Conservation (phyloP, 495 filamentous ascomycete genomes). For the Umbilicaria muhlenbergii region DNA sequence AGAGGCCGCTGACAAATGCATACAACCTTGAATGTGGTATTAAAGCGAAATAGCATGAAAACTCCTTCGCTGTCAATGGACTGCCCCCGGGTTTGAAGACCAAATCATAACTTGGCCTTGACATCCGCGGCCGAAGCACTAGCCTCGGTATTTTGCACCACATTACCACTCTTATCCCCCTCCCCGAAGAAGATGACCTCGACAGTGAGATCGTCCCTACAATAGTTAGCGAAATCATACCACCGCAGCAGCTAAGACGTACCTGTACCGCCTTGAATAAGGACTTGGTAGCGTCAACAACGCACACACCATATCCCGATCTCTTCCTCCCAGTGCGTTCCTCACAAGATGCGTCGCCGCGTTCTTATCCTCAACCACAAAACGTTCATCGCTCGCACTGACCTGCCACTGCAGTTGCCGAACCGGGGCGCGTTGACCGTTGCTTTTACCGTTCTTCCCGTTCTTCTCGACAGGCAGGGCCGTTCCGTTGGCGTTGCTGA, state of each 20-base stretch:
- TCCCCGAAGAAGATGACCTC: constrained; percentile 98
- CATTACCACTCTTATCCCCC: constrained; percentile 52
- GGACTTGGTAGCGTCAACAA: constrained; percentile 83
- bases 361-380: constrained; percentile 91
- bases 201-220: constrained; percentile 84
- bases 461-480: constrained; percentile 36
- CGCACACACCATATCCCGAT: constrained; percentile 87
- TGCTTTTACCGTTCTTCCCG: constrained; percentile 31
- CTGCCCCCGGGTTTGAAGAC: too few relatives aligned
- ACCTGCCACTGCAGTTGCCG: constrained; percentile 73
- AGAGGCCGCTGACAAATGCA: too few relatives aligned
- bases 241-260: constrained; percentile 13
- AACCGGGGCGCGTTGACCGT: constrained; percentile 51
- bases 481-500: constrained; percentile 26
- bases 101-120: constrained; percentile 43
- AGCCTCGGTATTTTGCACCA: constrained; percentile 74
- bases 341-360: constrained; percentile 89
- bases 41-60: too few relatives aligned
- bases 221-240: constrained; percentile 1
- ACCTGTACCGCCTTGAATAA: constrained; percentile 82
- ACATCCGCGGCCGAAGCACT: constrained; percentile 40
- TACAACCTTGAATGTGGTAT: too few relatives aligned
- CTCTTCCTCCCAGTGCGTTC: constrained; percentile 88
- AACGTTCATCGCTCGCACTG: constrained; percentile 53
- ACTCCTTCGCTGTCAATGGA: too few relatives aligned